phyloP scores from a whole-genome alignment of 2,329 filamentous ascomycete species.

The Dothiorella sarmentorum region DNA sequence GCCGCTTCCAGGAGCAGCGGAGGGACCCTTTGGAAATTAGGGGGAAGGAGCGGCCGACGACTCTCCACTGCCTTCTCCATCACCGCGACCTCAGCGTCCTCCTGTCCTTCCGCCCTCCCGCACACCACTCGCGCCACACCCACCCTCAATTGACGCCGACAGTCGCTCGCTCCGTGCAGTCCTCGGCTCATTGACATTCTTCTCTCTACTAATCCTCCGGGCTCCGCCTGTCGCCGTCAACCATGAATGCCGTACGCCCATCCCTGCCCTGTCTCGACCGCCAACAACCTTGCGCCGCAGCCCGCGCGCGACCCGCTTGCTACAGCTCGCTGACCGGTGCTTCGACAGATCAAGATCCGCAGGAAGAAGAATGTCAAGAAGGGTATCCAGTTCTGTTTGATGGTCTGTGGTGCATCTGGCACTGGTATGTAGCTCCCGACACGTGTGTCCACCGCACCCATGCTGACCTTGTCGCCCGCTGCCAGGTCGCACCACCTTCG shows the following conservation, averaged over 20 bases:
- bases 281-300: conserved; percentile 23
- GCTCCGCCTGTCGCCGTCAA: conserved; percentile 20
- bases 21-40: conserved; percentile 20
- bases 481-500: conserved; percentile 94
- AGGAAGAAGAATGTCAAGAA: conserved; percentile 99
- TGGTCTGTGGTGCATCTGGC: conserved; percentile 98
- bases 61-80: conserved; percentile 18
- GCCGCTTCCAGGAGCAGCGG: conserved; percentile 13
- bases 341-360: conserved; percentile 81
- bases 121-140: neutral
- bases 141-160: conserved; percentile 16
- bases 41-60: conserved; percentile 19
- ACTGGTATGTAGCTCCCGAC: conserved; percentile 65
- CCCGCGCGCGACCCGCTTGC: conserved; percentile 3
- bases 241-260: conserved; percentile 22
- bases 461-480: conserved; percentile 19
- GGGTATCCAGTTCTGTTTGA: conserved; percentile 99
- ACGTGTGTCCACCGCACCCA: neutral
- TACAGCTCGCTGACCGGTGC: conserved; percentile 23
- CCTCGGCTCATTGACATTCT: conserved; percentile 19
- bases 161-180: conserved; percentile 18
- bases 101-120: conserved; percentile 8
- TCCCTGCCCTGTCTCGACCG: conserved; percentile 11
- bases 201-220: conserved; percentile 5
- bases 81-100: conserved; percentile 16